Evolutionary conservation across 768 basidiomycete species (phyloP).

Genomic region (Lepiota subincarnata): DNA sequence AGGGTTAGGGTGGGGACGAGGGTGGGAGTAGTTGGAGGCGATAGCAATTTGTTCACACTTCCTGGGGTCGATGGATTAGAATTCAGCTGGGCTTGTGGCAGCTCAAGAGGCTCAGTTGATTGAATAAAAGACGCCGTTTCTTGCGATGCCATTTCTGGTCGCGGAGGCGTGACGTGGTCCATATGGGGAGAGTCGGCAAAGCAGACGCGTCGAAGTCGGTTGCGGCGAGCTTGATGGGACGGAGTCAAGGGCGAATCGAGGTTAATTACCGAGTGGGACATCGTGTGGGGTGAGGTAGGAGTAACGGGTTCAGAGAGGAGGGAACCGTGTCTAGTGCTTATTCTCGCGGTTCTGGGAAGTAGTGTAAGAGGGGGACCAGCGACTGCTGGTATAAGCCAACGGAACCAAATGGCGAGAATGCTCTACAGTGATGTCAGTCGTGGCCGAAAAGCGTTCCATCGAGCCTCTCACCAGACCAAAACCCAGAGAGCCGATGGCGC

Average conservation of each 20-base stretch:
- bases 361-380: background rate
- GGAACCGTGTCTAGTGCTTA: constrained; percentile 8
- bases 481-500: constrained; percentile 28
- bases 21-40: constrained; percentile 14
- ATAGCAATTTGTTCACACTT: background rate
- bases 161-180: background rate
- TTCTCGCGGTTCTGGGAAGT: background rate
- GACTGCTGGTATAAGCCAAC: constrained; percentile 33
- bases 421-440: constrained; percentile 28
- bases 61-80: background rate
- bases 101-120: background rate
- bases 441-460: background rate
- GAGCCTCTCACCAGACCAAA: constrained; percentile 34
- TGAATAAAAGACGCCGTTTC: background rate
- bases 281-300: background rate
- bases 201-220: constrained; percentile 24
- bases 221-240: constrained; percentile 12
- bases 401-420: constrained; percentile 39
- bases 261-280: constrained; percentile 5
- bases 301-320: constrained; percentile 1
- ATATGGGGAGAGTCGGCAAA: constrained; percentile 23
- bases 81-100: background rate
- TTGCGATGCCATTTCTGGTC: background rate
- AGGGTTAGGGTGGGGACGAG: constrained; percentile 5
- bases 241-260: constrained; percentile 20